A percentile compares a stretch with the other conserved stretches of the same genome.
phyloP scores from a whole-genome alignment of 164 flowering plant species.

The Nelumbo lutea region DNA sequence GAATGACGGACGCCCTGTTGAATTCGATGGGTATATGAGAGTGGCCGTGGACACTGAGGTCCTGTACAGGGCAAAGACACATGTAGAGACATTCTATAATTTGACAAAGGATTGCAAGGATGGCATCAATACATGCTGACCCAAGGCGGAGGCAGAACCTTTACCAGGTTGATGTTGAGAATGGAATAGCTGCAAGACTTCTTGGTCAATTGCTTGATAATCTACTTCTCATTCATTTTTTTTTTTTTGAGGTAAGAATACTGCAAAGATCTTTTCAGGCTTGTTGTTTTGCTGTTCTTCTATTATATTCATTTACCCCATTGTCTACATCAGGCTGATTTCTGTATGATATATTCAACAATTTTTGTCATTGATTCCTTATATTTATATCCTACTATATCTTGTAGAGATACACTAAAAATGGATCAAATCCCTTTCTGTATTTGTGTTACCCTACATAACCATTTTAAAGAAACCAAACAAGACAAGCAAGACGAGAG shows the following conservation, averaged over 20 bases:
- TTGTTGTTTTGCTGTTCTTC: too few species aligned
- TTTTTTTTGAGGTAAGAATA: not conserved
- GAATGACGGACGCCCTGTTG: constrained; percentile 67
- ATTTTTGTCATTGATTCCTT: too few species aligned
- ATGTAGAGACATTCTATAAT: constrained; percentile 83
- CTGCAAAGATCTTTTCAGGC: too few species aligned
- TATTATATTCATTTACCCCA: too few species aligned
- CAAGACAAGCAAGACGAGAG: too few species aligned
- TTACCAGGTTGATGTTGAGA: not conserved
- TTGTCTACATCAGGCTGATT: too few species aligned
- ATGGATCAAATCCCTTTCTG: too few species aligned
- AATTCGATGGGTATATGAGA: constrained; percentile 95
- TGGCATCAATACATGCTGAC: constrained; percentile 87
- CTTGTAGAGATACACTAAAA: too few species aligned
- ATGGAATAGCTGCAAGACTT: not conserved
- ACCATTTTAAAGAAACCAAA: too few species aligned
- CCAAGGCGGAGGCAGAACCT: not conserved
- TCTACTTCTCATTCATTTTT: not conserved
- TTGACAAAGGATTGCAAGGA: constrained; percentile 93
- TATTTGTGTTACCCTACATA: too few species aligned
- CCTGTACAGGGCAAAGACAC: constrained; percentile 70
- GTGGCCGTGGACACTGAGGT: constrained; percentile 97
- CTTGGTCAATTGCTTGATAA: constrained; percentile 10
- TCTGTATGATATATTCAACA: too few species aligned
- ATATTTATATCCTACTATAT: too few species aligned